Base-by-base conservation (phyloP, 2,329 filamentous ascomycete genomes). In the Thelonectria blattea region DNA sequence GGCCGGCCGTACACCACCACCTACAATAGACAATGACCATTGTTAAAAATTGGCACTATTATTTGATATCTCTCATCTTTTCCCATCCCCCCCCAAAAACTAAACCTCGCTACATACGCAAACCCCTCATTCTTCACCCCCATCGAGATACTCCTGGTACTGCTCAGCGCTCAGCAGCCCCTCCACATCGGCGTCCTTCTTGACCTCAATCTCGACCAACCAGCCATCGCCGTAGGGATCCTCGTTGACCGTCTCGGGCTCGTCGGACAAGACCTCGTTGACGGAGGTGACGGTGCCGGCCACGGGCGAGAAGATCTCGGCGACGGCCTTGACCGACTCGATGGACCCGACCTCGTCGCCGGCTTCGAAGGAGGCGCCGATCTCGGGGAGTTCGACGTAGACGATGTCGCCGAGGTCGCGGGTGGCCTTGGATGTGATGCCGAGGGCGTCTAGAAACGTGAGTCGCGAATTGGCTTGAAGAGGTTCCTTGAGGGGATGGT, bases 311-410 rank as follows among this genome's bases (percentile, higher is more conserved):
- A 93, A 88, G 79, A 97, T 94, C 75, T 97, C 93, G 42, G 91
- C 93, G 2, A 92, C 93, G 55, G 90, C 93, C 82, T 97, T 97
- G 74, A 97, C 93, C 1, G 91, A 95, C 81, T 97, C 93, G 63
- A 97, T 92, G 55, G 92, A 91, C 65, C 93, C 93, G 68, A 96
- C 90, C 56, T 90, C 83, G 73, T 96, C 92, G 69, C 91, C 91
- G 37, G 85, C 84, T 46, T 74, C 75, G 51, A 93, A 83, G 67
- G 89, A 84, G 66, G 87, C 81, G 64, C 86, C 89, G 51, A 81
- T 74, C 56, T 86, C 81, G 18, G 92, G 92, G 17, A 96, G 88
- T 81, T 97, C 93, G 68, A 96, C 91, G 79, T 89, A 97, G 72
- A 97, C 92, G 50, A 96, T 91, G 71, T 97, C 93, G 68, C 93